phyloP scores from a whole-genome alignment of 2,329 filamentous ascomycete genomes.

The Rugonectria rugulosa region DNA sequence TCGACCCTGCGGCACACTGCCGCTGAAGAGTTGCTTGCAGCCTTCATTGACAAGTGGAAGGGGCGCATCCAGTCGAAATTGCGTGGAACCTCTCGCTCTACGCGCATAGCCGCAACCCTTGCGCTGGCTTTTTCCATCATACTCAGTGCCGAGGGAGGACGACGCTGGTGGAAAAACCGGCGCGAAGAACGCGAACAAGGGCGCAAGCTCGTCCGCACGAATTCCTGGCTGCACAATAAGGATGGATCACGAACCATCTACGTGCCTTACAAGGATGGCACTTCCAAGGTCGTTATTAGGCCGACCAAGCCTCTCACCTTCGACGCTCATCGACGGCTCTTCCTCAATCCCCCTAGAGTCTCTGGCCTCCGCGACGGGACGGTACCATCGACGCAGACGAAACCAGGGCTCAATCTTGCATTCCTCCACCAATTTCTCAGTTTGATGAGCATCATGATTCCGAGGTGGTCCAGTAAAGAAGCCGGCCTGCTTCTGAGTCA shows the following conservation, averaged over 20 bases:
- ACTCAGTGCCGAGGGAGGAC: conserved; percentile 78
- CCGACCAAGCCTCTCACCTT: conserved; percentile 93
- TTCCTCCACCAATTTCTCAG: conserved; percentile 98
- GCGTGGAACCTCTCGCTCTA: conserved; percentile 71
- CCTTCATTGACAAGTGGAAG: conserved; percentile 68
- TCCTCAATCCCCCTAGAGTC: conserved; percentile 87
- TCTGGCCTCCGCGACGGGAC: conserved; percentile 77
- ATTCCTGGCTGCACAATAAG: conserved; percentile 92
- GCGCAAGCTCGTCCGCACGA: conserved; percentile 81
- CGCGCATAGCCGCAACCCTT: conserved; percentile 78
- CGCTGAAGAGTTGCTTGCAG: conserved; percentile 71
- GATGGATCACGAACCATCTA: conserved; percentile 95
- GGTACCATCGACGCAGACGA: conserved; percentile 88
- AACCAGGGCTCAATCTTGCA: conserved; percentile 92
- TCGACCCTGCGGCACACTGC: conserved; percentile 77
- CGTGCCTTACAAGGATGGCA: conserved; percentile 87
- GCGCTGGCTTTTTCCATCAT: conserved; percentile 81
- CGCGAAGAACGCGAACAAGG: conserved; percentile 84
- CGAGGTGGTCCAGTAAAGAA: conserved; percentile 94
- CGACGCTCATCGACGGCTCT: conserved; percentile 92
- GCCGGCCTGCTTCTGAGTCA: conserved; percentile 90
- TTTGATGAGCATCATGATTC: conserved; percentile 96
- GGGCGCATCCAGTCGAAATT: conserved; percentile 61
- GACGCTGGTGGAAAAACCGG: conserved; percentile 76
- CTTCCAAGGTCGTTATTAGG: conserved; percentile 89